Conservation (phyloP, 371 early-diverging fungal genomes). For the Mortierella sp. region DNA sequence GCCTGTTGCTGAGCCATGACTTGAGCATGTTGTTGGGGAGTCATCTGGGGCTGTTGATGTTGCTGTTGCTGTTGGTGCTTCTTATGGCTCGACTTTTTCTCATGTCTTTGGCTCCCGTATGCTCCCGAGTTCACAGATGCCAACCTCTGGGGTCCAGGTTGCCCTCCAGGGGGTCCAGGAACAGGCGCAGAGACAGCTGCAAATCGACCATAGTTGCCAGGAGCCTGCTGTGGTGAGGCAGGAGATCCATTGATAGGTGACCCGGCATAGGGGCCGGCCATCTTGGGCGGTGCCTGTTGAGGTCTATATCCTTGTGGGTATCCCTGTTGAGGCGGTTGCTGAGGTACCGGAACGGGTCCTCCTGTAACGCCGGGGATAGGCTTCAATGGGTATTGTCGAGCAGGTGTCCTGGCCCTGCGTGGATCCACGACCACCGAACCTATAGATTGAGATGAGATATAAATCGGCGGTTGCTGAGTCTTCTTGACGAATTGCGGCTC, state of each 20-base stretch:
- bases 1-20: constrained; percentile 45
- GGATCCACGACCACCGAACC: constrained; percentile 48
- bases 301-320: constrained; percentile 25
- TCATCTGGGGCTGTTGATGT: constrained; percentile 34
- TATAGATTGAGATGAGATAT: background rate
- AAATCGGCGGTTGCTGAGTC: background rate
- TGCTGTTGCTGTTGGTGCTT: constrained; percentile 36
- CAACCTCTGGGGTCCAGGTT: constrained; percentile 32
- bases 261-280: constrained; percentile 25
- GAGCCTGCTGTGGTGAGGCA: constrained; percentile 39
- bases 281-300: constrained; percentile 36
- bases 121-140: constrained; percentile 28
- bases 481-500: background rate
- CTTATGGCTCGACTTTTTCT: constrained; percentile 49
- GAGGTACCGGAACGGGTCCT: constrained; percentile 14
- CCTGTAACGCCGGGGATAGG: constrained; percentile 29
- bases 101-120: constrained; percentile 41
- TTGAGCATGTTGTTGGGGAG: constrained; percentile 43
- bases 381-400: constrained; percentile 47
- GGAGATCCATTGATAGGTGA: constrained; percentile 32
- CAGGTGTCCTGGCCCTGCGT: constrained; percentile 46
- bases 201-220: constrained; percentile 26
- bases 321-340: constrained; percentile 17
- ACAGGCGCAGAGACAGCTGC: constrained; percentile 18
- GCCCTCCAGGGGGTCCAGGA: constrained; percentile 19